These are phyloP conservation scores for Penicillium nucicola DNA, from an alignment of 495 filamentous ascomycete genomes.

Conservation along the genomic window DNA sequence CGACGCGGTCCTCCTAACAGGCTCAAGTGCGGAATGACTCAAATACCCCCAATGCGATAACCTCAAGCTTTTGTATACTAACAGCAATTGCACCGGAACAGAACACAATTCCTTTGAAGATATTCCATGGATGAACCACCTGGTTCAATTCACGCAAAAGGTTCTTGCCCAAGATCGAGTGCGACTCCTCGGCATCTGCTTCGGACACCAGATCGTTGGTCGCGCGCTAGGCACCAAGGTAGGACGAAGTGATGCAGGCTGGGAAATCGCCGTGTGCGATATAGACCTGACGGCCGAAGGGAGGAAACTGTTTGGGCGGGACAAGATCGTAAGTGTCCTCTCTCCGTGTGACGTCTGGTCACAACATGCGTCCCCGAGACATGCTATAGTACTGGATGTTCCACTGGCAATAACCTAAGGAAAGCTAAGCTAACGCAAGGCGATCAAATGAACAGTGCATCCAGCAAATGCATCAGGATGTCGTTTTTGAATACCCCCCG, in stretches of 20 bases:
- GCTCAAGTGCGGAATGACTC: constrained; percentile 51
- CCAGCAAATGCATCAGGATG: constrained; percentile 89
- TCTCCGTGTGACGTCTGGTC: neutral
- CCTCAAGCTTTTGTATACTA: neutral
- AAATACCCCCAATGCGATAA: neutral
- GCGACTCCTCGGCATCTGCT: constrained; percentile 77
- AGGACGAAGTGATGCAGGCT: constrained; percentile 62
- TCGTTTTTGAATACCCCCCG: constrained; percentile 62
- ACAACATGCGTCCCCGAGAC: neutral
- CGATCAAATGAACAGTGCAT: constrained; percentile 53
- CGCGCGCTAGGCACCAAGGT: constrained; percentile 70
- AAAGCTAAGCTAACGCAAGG: neutral
- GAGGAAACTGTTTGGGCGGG: constrained; percentile 65
- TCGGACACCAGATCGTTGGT: constrained; percentile 87
- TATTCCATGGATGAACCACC: constrained; percentile 69
- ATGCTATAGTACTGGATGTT: neutral
- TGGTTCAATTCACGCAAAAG: constrained; percentile 66
- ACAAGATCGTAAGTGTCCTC: constrained; percentile 57
- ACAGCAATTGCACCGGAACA: constrained; percentile 14
- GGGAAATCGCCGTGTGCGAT: constrained; percentile 77
- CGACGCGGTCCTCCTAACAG: constrained; percentile 80
- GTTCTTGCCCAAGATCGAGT: constrained; percentile 58
- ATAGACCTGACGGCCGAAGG: constrained; percentile 69
- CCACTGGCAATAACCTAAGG: neutral
- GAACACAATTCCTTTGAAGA: constrained; percentile 62